phyloP scores from a whole-genome alignment of 371 early-diverging fungal genomes.

The Neoconidiobolus thromboides region DNA sequence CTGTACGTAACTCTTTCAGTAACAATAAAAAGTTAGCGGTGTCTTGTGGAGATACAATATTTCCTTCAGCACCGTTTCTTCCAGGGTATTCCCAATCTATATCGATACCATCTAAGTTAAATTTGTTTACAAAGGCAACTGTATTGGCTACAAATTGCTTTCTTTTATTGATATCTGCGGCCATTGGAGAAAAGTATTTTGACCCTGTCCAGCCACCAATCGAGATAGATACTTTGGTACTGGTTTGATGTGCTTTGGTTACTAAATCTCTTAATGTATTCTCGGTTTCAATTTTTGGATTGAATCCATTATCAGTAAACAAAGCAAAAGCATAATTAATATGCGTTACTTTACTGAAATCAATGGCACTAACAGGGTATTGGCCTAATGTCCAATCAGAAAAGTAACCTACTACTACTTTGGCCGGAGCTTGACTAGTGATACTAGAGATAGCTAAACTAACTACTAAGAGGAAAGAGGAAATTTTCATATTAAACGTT shows the following conservation, averaged over 20 bases:
- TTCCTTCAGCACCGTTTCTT: slow-evolving; percentile 41
- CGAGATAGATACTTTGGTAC: slow-evolving; percentile 29
- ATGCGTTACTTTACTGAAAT: slow-evolving; percentile 14
- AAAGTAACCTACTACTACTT: slow-evolving; percentile 5
- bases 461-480: too few species aligned
- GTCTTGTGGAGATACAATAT: slow-evolving; percentile 21
- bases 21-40: slow-evolving; percentile 34
- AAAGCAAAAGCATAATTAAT: slow-evolving; percentile 18
- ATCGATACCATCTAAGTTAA: slow-evolving; percentile 26
- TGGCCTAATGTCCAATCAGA: slow-evolving; percentile 5
- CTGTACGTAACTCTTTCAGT: slow-evolving; percentile 35
- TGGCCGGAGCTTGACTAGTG: not conserved
- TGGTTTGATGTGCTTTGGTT: slow-evolving; percentile 10
- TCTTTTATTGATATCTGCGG: slow-evolving; percentile 16
- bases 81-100: slow-evolving; percentile 65
- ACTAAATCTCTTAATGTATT: not conserved
- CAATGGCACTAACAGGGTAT: not conserved
- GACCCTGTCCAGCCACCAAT: slow-evolving; percentile 67
- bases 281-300: not conserved
- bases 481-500: too few species aligned
- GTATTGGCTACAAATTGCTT: slow-evolving; percentile 26
- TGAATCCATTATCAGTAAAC: slow-evolving; percentile 8
- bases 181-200: slow-evolving; percentile 34
- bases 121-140: slow-evolving; percentile 3
- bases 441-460: too few species aligned